A percentile compares a stretch with the other conserved stretches of the same genome.
phyloP scores from a whole-genome alignment of 225 moss, liverwort and hornwort species.

The Marchantia polymorpha region DNA sequence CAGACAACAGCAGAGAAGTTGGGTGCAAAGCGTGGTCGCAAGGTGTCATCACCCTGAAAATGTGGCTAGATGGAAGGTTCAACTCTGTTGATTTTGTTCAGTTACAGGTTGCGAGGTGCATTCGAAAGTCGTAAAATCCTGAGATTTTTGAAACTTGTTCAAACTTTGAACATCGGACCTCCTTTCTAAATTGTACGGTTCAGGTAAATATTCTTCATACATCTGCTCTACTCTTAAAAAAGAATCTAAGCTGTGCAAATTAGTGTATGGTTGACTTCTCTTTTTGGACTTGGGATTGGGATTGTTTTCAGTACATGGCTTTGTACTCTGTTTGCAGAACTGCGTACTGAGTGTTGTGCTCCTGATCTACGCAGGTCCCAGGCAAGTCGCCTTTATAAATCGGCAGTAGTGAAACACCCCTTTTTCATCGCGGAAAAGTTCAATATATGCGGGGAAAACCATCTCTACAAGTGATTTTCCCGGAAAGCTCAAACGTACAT shows the following conservation, averaged over 20 bases:
- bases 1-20: constrained; percentile 46
- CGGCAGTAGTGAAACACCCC: background rate
- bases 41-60: constrained; percentile 55
- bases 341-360: background rate
- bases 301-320: background rate
- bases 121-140: background rate
- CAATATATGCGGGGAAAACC: background rate
- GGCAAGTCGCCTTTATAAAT: background rate
- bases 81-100: background rate
- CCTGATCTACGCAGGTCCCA: background rate
- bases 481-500: background rate
- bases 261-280: background rate
- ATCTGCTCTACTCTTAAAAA: background rate
- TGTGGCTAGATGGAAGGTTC: background rate
- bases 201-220: background rate
- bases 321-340: background rate
- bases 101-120: background rate
- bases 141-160: background rate
- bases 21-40: constrained; percentile 63
- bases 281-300: background rate
- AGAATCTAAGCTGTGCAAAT: background rate
- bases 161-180: background rate
- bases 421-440: background rate
- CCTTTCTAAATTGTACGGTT: background rate
- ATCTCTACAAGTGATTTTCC: background rate